Evolutionary conservation across 2,329 filamentous ascomycete species (phyloP), one percentile per base, ranked within the genome.

Genomic region (Pseudogymnoascus sp.): DNA sequence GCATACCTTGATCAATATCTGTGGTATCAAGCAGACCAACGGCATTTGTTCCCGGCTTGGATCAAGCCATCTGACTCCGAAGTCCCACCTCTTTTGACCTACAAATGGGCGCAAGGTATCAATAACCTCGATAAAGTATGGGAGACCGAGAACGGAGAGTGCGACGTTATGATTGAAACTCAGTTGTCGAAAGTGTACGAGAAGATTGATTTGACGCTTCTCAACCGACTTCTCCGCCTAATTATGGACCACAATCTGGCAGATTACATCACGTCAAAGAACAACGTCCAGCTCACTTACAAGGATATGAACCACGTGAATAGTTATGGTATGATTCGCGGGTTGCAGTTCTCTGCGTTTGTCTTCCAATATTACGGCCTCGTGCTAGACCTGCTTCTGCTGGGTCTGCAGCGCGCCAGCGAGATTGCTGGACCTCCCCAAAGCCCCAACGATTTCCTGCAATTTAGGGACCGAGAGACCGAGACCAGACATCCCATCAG

Each of bases 231-330:
- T 33, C 81, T 99, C 58, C 85, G 94, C 57, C 77, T 99, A 67
- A 97, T 99, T 73, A 99, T 99, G 95, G 95, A 99, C 70, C 94
- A 99, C 81, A 99, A 99, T 74, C 77, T 99, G 77, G 94, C 94
- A 4, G 95, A 99, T 74, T 99, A 99, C 76, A 99, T 99, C 71
- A 97, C 93, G 1, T 92, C 93, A 37, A 99, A 99, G 84, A 99
- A 99, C 80, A 99, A 99, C 71, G 94, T 99, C 11, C 93, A 97
- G 73, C 83, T 99, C 65, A 97, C 95, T 65, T 99, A 99, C 81
- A 99, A 99, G 79, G 94, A 99, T 70, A 99, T 99, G 94, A 97
- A 97, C 72, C 94, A 99, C 71, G 94, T 95, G 72, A 99, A 99
- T 77, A 95, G 91, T 72, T 99, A 97, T 72, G 94, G 94, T 68